Base-by-base conservation (phyloP, 495 filamentous ascomycete genomes). In the Neurospora sp. region DNA sequence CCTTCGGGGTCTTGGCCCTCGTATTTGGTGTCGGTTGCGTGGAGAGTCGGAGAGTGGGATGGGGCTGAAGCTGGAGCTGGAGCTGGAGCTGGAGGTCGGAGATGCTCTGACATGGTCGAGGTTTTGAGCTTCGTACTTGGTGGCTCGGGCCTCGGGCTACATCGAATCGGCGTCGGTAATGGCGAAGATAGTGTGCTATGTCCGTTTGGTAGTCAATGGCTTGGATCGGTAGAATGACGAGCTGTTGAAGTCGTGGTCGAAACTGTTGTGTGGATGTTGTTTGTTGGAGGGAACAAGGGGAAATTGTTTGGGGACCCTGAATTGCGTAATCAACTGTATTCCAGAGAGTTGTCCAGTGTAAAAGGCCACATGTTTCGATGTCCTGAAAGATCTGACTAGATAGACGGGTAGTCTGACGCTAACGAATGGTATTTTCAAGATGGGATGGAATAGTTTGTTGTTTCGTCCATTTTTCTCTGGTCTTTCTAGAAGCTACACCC, bases 81-180 rank as follows among this genome's bases (percentile, higher is more conserved):
- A 44, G 73, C 27, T 38, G 72, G 44, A 40, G 35, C 22, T 65
- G 80, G 77, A 27, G 82, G 79, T 70, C 78, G 75, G 73, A 81
- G 80, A 72, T 82, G 78, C 74, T 83, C 82, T 78, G 83, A 75
- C 79, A 80, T 80, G 76, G 76, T 76, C 76, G 53, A 65, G 53
- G 27, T 35, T 31, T 16, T 17, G 53, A 65, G 6, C 53, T 65
- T 65, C 31, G 53, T 17, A 8, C 31, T 65, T 65, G 6, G 53
- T 65, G 27, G 6, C 12, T 35, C 53, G 53, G 53, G 53, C 20
- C 48, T 73, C 42, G 75, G 74, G 73, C 71, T 70, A 74, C 69
- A 70, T 70, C 68, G 69, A 76, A 65, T 7, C 27, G 27, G 5
- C 14, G 27, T 65, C 14, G 27, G 53, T 8, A 35, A 35, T 6